phyloP scores from a whole-genome alignment of 768 basidiomycete species.

The Boletus rufocinnamomeus region DNA sequence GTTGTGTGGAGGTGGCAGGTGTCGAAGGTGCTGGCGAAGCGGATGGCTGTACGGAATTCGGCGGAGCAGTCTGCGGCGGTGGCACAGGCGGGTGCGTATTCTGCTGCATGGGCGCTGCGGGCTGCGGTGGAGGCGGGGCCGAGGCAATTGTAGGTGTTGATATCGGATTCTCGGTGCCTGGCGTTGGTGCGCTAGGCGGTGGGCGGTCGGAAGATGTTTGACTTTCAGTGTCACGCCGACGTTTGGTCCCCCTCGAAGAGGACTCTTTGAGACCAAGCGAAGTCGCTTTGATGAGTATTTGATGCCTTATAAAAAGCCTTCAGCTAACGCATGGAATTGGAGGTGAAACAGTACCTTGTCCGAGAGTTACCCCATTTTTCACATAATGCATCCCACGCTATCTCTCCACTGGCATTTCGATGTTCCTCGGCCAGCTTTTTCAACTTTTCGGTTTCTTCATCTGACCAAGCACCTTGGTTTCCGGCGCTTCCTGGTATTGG shows the following conservation, averaged over 20 bases:
- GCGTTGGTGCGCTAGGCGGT: slow-evolving; percentile 22
- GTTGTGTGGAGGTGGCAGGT: slow-evolving; percentile 34
- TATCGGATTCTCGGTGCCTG: slow-evolving; percentile 22
- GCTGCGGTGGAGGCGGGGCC: slow-evolving; percentile 27
- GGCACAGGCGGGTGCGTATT: slow-evolving; percentile 35
- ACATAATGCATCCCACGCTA: slow-evolving; percentile 81
- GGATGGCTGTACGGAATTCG: slow-evolving; percentile 29
- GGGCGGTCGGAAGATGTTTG: slow-evolving; percentile 30
- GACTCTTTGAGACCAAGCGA: slow-evolving; percentile 78
- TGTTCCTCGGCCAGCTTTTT: slow-evolving; percentile 71
- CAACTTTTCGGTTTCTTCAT: slow-evolving; percentile 72
- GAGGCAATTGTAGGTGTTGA: slow-evolving; percentile 25
- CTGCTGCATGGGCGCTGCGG: slow-evolving; percentile 22
- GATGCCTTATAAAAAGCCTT: slow-evolving; percentile 52
- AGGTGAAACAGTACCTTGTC: slow-evolving; percentile 53
- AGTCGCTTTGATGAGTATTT: slow-evolving; percentile 82
- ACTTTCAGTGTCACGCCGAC: slow-evolving; percentile 50
- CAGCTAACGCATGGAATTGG: background rate
- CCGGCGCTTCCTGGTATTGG: slow-evolving; percentile 37
- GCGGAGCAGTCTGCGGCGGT: slow-evolving; percentile 32
- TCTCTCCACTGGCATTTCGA: slow-evolving; percentile 46
- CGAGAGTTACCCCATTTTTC: slow-evolving; percentile 72
- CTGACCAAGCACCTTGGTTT: slow-evolving; percentile 76
- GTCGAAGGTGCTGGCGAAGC: slow-evolving; percentile 38
- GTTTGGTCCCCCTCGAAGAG: slow-evolving; percentile 61